Percentiles rank a stretch among this genome's conserved stretches.
phyloP scores from a whole-genome alignment of 371 early-diverging fungal genomes.

The Mortierella sp. region DNA sequence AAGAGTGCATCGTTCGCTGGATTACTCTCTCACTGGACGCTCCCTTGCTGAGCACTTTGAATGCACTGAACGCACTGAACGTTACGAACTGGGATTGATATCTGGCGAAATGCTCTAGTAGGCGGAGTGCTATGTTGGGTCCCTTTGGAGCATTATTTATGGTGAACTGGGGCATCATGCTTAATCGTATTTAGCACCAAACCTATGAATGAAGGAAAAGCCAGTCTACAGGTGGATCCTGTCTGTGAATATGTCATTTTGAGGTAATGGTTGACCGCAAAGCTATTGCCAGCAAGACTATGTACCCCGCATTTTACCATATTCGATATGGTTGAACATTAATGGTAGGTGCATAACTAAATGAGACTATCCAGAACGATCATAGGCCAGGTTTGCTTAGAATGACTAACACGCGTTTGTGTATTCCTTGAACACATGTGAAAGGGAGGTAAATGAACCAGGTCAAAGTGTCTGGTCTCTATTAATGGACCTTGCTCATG shows the following conservation, averaged over 20 bases:
- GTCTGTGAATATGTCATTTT: conserved; percentile 1
- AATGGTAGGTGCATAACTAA: background rate
- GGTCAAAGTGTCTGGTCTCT: background rate
- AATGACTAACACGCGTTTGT: background rate
- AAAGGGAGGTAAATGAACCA: background rate
- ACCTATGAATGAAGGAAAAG: background rate
- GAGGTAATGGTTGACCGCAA: background rate
- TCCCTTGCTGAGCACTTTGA: too few species aligned
- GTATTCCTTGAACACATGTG: background rate
- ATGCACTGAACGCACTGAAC: too few species aligned
- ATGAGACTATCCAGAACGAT: conserved; percentile 1
- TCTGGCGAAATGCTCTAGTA: too few species aligned
- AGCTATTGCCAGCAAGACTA: background rate
- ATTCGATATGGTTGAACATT: background rate
- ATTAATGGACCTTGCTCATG: too few species aligned
- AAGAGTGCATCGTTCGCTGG: too few species aligned
- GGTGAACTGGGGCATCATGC: too few species aligned
- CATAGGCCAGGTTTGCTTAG: background rate
- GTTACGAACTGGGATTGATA: too few species aligned
- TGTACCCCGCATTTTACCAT: conserved; percentile 16
- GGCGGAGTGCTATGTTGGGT: too few species aligned
- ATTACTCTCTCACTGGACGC: too few species aligned
- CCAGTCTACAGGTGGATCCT: too few species aligned
- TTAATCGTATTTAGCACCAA: too few species aligned
- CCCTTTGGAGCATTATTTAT: too few species aligned